Evolutionary conservation across 1,284 basidiomycete genomes (phyloP), one percentile per base, ranked within the genome.

Genomic region (Phenoliferia sp.): DNA sequence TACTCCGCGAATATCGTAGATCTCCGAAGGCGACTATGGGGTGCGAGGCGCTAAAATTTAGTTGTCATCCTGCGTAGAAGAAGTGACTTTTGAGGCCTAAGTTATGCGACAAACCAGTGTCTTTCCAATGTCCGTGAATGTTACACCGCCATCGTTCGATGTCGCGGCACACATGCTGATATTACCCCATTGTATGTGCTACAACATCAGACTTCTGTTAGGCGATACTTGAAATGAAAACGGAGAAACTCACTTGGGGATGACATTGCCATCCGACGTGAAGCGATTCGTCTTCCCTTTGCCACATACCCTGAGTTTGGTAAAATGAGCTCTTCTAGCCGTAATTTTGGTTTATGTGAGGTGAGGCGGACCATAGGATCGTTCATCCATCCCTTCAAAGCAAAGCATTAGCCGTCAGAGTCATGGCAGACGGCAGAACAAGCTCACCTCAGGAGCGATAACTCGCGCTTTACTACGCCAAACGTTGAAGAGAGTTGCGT

Each of bases 321-420:
- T n/a, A n/a, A n/a, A n/a, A n/a, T n/a, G n/a, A n/a, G n/a, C n/a
- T n/a, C n/a, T n/a, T n/a, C n/a, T n/a, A n/a, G n/a, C n/a, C n/a
- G n/a, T n/a, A n/a, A n/a, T n/a, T n/a, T n/a, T n/a, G n/a, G n/a
- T n/a, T n/a, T n/a, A n/a, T n/a, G n/a, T n/a, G n/a, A n/a, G n/a
- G n/a, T n/a, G n/a, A n/a, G n/a, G n/a, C n/a, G n/a, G n/a, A n/a
- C 70, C 72, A 75, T 73, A 9, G 70, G 72, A 31, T 70, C 73
- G 62, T 75, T 75, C 70, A 74, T 74, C 70, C 70, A 75, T n/a
- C 74, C 72, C 54, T n/a, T n/a, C n/a, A n/a, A n/a, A n/a, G n/a
- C n/a, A n/a, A n/a, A n/a, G n/a, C n/a, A n/a, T n/a, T n/a, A n/a
- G n/a, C n/a, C n/a, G n/a, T n/a, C n/a, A n/a, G n/a, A n/a, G n/a